Evolutionary conservation across 345 rosid genomes (phyloP).

Genomic region (Populus pruinosa): DNA sequence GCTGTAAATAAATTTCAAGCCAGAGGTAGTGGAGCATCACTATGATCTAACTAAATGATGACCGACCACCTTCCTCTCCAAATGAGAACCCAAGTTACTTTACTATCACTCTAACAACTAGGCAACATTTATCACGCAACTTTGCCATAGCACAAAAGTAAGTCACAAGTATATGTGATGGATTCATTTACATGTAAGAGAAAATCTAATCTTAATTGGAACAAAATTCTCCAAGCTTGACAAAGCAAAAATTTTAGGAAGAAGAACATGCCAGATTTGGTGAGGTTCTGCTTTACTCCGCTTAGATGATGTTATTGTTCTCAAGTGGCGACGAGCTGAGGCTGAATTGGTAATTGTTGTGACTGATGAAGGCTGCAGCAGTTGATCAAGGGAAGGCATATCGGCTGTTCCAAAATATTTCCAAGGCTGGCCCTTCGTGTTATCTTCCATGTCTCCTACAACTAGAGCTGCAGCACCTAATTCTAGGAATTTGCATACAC

Average conservation of each 20-base stretch:
- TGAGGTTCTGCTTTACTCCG: conserved; percentile 76
- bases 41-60: neutral
- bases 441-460: conserved; percentile 90
- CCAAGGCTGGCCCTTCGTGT: conserved; percentile 91
- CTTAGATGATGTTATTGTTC: conserved; percentile 86
- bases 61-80: neutral
- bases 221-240: conserved; percentile 4
- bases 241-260: conserved; percentile 21
- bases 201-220: neutral
- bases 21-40: neutral
- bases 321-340: conserved; percentile 72
- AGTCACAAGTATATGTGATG: neutral
- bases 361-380: conserved; percentile 84
- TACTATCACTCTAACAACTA: neutral
- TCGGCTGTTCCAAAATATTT: conserved; percentile 84
- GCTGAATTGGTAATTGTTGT: conserved; percentile 68
- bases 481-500: conserved; percentile 71
- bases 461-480: conserved; percentile 96
- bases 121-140: neutral
- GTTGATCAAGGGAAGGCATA: conserved; percentile 93
- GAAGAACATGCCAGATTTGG: conserved; percentile 68
- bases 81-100: conserved; percentile 1
- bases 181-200: neutral
- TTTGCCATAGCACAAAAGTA: neutral
- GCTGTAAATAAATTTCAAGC: neutral